Evolutionary conservation across 2,329 filamentous ascomycete genomes (phyloP), one percentile per base, ranked within the genome.

Genomic region (Trichoderma sp.): DNA sequence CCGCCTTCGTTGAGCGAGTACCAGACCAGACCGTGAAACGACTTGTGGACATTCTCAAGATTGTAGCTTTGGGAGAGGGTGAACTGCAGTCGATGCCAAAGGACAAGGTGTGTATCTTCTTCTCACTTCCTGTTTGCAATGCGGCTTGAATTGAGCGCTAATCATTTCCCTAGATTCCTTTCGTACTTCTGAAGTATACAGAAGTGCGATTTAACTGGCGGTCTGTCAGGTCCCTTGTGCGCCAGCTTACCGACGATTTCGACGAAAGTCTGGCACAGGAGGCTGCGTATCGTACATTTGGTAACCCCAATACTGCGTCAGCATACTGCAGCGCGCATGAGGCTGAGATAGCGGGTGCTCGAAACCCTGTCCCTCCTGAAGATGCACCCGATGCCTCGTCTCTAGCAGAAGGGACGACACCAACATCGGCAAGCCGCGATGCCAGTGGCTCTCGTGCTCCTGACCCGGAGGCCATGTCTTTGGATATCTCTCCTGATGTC

Each of bases 281-380:
- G 76, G 93, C 91, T 34, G 79, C 95, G 0, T 97, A 92, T 75
- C 88, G 94, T 63, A 91, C 91, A 71, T 90, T 92, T 72, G 91
- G 92, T 64, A 84, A 84, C 61, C 71, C 77, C 5, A 74, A 79
- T 2, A 78, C 81, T 28, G 88, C 92, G 7, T 80, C 82, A 41
- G 90, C 95, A 64, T 98, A 98, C 74, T 95, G 91, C 73, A 81
- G 80, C 64, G 85, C 88, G 15, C 85, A 90, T 66, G 79, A 76
- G 54, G 80, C 82, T 63, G 82, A 86, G 50, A 76, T 84, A 60
- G 82, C 84, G 61, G 85, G 88, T 26, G 78, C 82, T 6, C 84
- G 90, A 47, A 86, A 91, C 68, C 88, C 89, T 3, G 85, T 94
- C 14, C 90, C 90, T 0, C 73, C 81, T 1, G 80, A 81, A 64